A percentile compares a stretch with the other conserved stretches of the same genome.
Conservation (phyloP, 2,329 filamentous ascomycete genomes). For the Cercospora berteroae region DNA sequence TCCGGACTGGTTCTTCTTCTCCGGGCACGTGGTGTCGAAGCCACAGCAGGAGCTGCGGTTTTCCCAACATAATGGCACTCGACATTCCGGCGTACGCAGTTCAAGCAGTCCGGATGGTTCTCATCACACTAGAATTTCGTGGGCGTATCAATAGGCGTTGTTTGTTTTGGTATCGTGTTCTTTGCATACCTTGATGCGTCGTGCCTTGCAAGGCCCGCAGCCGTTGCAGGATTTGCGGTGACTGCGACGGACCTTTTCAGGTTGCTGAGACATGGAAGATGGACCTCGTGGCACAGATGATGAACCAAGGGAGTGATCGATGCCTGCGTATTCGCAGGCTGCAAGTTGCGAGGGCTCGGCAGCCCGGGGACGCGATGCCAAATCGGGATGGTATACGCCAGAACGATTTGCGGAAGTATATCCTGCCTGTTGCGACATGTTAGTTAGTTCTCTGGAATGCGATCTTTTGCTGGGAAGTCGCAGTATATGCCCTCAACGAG, state of each 20-base stretch:
- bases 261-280: not conserved
- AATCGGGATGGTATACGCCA: not conserved
- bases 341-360: not conserved
- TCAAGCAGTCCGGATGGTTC: not conserved
- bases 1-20: not conserved
- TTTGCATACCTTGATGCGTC: not conserved
- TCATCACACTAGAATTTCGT: not conserved
- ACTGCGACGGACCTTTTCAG: not conserved
- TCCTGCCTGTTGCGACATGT: not conserved
- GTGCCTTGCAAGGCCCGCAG: not conserved
- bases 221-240: not conserved
- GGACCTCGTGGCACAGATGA: not conserved
- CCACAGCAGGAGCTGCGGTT: not conserved
- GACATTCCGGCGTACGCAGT: not conserved
- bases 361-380: not conserved
- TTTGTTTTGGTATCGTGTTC: not conserved
- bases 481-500: not conserved
- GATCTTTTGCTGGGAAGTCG: not conserved
- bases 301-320: not conserved
- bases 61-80: not conserved
- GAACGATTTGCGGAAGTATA: not conserved
- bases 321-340: not conserved
- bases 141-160: not conserved
- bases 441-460: not conserved
- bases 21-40: not conserved